phyloP scores from a whole-genome alignment of 768 basidiomycete species.

The Zangia roseola region DNA sequence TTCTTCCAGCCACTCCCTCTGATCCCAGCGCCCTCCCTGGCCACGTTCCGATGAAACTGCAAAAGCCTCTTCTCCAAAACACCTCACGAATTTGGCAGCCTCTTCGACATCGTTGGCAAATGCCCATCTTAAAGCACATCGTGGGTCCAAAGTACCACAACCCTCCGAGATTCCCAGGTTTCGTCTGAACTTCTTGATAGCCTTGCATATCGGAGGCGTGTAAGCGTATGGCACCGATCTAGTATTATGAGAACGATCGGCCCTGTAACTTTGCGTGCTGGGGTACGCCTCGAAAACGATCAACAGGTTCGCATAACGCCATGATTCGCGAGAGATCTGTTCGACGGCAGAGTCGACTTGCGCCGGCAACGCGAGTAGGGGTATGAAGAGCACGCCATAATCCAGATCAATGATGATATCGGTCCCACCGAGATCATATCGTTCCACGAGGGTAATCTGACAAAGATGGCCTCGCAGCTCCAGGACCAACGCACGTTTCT shows the following conservation, averaged over 20 bases:
- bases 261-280: constrained; percentile 37
- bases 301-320: constrained; percentile 54
- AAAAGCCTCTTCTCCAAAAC: constrained; percentile 60
- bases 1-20: constrained; percentile 59
- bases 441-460: constrained; percentile 60
- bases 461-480: constrained; percentile 45
- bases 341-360: constrained; percentile 44
- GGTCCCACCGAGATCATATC: constrained; percentile 54
- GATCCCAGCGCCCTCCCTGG: constrained; percentile 47
- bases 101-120: constrained; percentile 63
- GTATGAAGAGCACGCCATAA: constrained; percentile 51
- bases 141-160: constrained; percentile 46
- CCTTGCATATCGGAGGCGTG: constrained; percentile 65
- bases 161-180: constrained; percentile 63
- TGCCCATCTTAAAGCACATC: constrained; percentile 48
- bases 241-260: constrained; percentile 4
- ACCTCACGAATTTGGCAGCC: constrained; percentile 53
- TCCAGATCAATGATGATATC: constrained; percentile 70
- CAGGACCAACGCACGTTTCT: constrained; percentile 61
- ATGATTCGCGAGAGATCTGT: constrained; percentile 54
- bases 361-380: constrained; percentile 48
- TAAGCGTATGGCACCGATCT: constrained; percentile 42
- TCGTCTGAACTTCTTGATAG: constrained; percentile 65
- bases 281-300: constrained; percentile 71
- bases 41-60: constrained; percentile 41